Conservation (phyloP, 1,284 basidiomycete species). For the Puccinia horiana region DNA sequence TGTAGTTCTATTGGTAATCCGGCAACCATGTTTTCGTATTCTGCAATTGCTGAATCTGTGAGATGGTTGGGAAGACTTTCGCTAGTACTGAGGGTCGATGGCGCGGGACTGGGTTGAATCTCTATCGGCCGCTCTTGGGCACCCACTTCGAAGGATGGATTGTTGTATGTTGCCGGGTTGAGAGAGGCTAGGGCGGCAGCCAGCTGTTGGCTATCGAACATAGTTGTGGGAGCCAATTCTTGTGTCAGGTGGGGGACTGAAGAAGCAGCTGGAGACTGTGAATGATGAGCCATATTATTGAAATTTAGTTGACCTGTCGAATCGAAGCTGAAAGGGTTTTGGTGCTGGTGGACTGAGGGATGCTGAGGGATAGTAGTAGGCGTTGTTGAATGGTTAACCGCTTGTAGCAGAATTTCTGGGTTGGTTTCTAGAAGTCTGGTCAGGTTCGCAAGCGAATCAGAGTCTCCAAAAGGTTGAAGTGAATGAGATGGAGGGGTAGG, state of each 20-base stretch:
- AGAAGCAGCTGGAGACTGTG: background rate
- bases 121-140: conserved; percentile 22
- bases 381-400: conserved; percentile 15
- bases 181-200: conserved; percentile 45
- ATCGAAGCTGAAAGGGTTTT: conserved; percentile 16
- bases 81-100: conserved; percentile 28
- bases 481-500: conserved; percentile 8
- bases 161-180: conserved; percentile 16
- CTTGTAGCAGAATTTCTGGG: conserved; percentile 31
- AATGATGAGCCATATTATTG: background rate
- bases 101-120: conserved; percentile 36
- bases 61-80: conserved; percentile 2
- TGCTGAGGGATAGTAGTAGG: background rate
- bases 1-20: conserved; percentile 28
- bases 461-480: conserved; percentile 17
- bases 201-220: conserved; percentile 39
- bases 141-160: background rate
- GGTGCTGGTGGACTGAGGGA: background rate
- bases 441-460: conserved; percentile 39
- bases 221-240: background rate
- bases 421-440: conserved; percentile 40
- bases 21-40: conserved; percentile 44
- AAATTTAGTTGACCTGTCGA: background rate
- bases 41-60: conserved; percentile 26
- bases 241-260: background rate